These are phyloP conservation scores for Colletotrichum sp. DNA, from an alignment of 2,329 filamentous ascomycete genomes.

Conservation along the genomic window DNA sequence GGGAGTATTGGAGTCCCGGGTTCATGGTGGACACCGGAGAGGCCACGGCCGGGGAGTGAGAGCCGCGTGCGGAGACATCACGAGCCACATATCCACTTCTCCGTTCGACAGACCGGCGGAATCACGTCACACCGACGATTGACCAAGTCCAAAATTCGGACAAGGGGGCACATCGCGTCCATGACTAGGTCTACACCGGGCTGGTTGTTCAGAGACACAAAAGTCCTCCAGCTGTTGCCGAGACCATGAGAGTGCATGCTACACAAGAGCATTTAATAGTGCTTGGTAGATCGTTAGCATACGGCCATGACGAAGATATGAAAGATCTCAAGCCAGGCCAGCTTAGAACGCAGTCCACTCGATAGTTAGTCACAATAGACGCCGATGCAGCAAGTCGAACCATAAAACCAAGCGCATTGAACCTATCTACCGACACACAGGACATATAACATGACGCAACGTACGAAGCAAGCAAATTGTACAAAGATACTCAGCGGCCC, in stretches of 20 bases:
- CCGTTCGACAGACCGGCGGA: neutral
- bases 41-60: conserved; percentile 21
- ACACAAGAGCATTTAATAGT: neutral
- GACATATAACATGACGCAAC: conserved; percentile 21
- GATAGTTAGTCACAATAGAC: neutral
- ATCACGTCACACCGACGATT: neutral
- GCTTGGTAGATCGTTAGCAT: neutral
- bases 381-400: neutral
- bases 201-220: neutral
- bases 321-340: neutral
- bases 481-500: conserved; percentile 15
- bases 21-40: conserved; percentile 63
- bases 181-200: neutral
- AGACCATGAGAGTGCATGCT: neutral
- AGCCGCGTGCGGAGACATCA: conserved; percentile 23
- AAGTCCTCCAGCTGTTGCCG: neutral
- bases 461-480: conserved; percentile 21
- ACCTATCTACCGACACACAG: conserved; percentile 21
- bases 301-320: neutral
- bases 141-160: neutral
- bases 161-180: neutral
- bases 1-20: conserved; percentile 91
- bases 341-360: neutral
- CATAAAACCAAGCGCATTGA: conserved; percentile 14
- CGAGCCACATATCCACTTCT: conserved; percentile 19